Conservation (phyloP, 768 basidiomycete species). For the Lentinula boryana region DNA sequence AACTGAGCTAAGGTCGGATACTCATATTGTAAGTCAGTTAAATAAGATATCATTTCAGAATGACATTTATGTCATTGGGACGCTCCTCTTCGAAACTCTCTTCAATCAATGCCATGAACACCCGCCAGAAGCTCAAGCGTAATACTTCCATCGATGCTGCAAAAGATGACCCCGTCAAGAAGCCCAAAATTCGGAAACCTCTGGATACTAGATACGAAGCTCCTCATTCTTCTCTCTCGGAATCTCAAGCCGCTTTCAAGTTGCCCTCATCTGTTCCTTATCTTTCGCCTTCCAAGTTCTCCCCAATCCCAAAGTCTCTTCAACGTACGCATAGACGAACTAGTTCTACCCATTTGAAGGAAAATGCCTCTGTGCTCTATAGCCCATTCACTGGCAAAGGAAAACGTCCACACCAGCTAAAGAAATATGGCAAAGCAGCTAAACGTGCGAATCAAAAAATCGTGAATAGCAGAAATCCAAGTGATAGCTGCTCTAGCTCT, state of each 20-base stretch:
- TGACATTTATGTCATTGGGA: too few species aligned
- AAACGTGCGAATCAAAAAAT: not conserved
- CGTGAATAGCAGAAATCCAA: slow-evolving; percentile 34
- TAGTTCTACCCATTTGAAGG: slow-evolving; percentile 16
- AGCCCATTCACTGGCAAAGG: not conserved
- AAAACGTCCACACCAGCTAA: not conserved
- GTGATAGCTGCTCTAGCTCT: slow-evolving; percentile 38
- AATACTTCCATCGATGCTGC: not conserved
- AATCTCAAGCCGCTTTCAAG: slow-evolving; percentile 12
- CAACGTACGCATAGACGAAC: slow-evolving; percentile 23
- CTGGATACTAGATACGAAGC: slow-evolving; percentile 11
- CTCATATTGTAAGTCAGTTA: too few species aligned
- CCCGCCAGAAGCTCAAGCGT: slow-evolving; percentile 4
- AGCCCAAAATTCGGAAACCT: slow-evolving; percentile 3
- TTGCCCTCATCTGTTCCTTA: slow-evolving; percentile 18
- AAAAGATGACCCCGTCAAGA: slow-evolving; percentile 2
- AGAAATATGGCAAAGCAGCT: slow-evolving; percentile 4
- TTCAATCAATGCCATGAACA: not conserved
- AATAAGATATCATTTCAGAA: too few species aligned
- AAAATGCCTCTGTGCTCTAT: slow-evolving; percentile 10
- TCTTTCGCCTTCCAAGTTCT: slow-evolving; percentile 26
- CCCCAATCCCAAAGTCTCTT: slow-evolving; percentile 32
- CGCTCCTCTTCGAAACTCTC: not conserved
- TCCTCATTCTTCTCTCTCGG: slow-evolving; percentile 21
- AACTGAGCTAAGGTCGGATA: slow-evolving; percentile 48